phyloP scores from a whole-genome alignment of 768 basidiomycete species.

The Boletus reticulatus region DNA sequence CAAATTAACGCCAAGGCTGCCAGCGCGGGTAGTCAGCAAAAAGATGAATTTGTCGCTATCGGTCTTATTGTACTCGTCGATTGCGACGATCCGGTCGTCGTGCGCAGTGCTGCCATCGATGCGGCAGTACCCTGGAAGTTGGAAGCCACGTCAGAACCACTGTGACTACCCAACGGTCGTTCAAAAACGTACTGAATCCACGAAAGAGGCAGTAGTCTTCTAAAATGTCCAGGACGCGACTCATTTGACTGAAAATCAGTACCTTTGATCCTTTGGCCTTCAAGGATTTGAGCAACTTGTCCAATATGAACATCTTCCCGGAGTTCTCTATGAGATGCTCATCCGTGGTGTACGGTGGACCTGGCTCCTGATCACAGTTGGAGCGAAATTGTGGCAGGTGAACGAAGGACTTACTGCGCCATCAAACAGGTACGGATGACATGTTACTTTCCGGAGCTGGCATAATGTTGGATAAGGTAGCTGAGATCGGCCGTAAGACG shows the following conservation, averaged over 20 bases:
- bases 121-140: slow-evolving; percentile 79
- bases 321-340: slow-evolving; percentile 93
- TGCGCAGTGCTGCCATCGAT: slow-evolving; percentile 96
- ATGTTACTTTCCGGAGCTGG: slow-evolving; percentile 78
- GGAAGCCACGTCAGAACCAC: slow-evolving; percentile 1
- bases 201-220: slow-evolving; percentile 97
- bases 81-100: slow-evolving; percentile 92
- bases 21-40: slow-evolving; percentile 93
- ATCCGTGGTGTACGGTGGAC: slow-evolving; percentile 97
- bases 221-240: slow-evolving; percentile 92
- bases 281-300: slow-evolving; percentile 87
- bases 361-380: slow-evolving; percentile 69
- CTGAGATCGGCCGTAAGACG: slow-evolving; percentile 1
- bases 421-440: slow-evolving; percentile 90
- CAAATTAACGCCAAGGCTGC: slow-evolving; percentile 95
- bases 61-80: slow-evolving; percentile 97
- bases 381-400: neutral
- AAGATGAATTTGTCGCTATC: slow-evolving; percentile 96
- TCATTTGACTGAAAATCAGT: slow-evolving; percentile 99
- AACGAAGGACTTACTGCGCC: slow-evolving; percentile 59
- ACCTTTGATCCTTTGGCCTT: slow-evolving; percentile 92
- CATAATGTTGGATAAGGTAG: neutral
- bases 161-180: neutral
- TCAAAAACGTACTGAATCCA: slow-evolving; percentile 63
- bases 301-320: slow-evolving; percentile 97